Conservation (phyloP, 1,139 yeast genomes). For the Suhomyces yuchorum region DNA sequence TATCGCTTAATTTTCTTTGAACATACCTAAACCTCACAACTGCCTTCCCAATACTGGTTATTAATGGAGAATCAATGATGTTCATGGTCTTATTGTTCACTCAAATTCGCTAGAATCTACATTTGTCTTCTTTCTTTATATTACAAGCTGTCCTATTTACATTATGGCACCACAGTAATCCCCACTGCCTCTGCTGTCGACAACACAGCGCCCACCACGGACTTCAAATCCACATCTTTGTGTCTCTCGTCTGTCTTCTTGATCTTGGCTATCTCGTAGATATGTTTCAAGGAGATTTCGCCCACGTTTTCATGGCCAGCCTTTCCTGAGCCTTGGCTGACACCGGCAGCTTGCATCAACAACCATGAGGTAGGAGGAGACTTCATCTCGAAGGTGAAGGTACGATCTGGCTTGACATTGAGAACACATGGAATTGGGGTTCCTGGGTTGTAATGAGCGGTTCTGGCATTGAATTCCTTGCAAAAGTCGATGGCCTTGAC, state of each 20-base stretch:
- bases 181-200: slow-evolving; percentile 91
- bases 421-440: slow-evolving; percentile 86
- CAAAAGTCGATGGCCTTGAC: slow-evolving; percentile 98
- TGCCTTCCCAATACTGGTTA: too few relatives aligned
- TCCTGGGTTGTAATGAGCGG: slow-evolving; percentile 83
- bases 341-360: slow-evolving; percentile 78
- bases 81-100: too few relatives aligned
- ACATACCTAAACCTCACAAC: too few relatives aligned
- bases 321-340: slow-evolving; percentile 73
- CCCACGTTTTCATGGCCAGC: slow-evolving; percentile 61
- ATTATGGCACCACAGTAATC: slow-evolving; percentile 70
- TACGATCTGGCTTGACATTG: slow-evolving; percentile 88
- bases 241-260: slow-evolving; percentile 87
- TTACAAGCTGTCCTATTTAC: slow-evolving; percentile 3
- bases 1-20: too few relatives aligned
- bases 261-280: slow-evolving; percentile 92
- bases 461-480: slow-evolving; percentile 96
- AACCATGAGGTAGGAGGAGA: slow-evolving; percentile 93
- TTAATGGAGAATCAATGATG: too few relatives aligned
- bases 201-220: slow-evolving; percentile 78
- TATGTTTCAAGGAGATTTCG: slow-evolving; percentile 78
- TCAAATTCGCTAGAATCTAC: too few relatives aligned
- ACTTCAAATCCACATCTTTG: slow-evolving; percentile 66
- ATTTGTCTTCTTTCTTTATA: not conserved
- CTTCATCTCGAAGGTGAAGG: slow-evolving; percentile 83